Conservation (phyloP, 1,284 basidiomycete species). For the Tetrapyrgos nigripes region DNA sequence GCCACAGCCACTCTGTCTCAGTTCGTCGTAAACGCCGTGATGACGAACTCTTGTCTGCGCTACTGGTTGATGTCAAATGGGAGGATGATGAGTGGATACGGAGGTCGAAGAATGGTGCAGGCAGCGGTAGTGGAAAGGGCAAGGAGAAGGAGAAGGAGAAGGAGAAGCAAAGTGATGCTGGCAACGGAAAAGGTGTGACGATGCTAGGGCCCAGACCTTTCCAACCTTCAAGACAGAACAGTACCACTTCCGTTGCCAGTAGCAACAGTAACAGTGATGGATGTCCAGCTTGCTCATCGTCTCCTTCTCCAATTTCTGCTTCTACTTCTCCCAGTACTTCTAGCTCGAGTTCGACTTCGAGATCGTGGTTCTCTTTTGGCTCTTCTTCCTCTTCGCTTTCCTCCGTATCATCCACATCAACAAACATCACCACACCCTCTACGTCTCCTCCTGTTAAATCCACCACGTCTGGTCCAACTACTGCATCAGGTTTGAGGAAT, state of each 20-base stretch:
- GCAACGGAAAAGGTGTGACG: too few relatives aligned
- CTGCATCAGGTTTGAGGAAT: background rate
- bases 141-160: slow-evolving; percentile 16
- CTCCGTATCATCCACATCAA: slow-evolving; percentile 48
- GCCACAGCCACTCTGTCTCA: background rate
- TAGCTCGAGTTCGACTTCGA: slow-evolving; percentile 51
- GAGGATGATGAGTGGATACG: background rate
- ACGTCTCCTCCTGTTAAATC: slow-evolving; percentile 29
- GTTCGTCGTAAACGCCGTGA: slow-evolving; percentile 9
- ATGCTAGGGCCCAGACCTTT: background rate
- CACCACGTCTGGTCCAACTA: slow-evolving; percentile 21
- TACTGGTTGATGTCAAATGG: slow-evolving; percentile 7
- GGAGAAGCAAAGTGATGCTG: slow-evolving; percentile 8
- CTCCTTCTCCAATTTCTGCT: slow-evolving; percentile 33
- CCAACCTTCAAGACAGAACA: slow-evolving; percentile 19
- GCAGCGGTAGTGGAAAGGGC: slow-evolving; percentile 44
- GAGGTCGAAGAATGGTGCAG: slow-evolving; percentile 47
- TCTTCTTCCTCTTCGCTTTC: slow-evolving; percentile 48
- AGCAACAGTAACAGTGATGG: too few relatives aligned
- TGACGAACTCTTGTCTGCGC: slow-evolving; percentile 6
- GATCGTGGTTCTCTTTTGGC: slow-evolving; percentile 51
- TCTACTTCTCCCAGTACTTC: slow-evolving; percentile 39
- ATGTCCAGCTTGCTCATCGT: slow-evolving; percentile 7
- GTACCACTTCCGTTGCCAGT: slow-evolving; percentile 6
- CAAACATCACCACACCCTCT: slow-evolving; percentile 46